Base-by-base conservation (phyloP, 2,329 filamentous ascomycete species). In the Capronia coronata region DNA sequence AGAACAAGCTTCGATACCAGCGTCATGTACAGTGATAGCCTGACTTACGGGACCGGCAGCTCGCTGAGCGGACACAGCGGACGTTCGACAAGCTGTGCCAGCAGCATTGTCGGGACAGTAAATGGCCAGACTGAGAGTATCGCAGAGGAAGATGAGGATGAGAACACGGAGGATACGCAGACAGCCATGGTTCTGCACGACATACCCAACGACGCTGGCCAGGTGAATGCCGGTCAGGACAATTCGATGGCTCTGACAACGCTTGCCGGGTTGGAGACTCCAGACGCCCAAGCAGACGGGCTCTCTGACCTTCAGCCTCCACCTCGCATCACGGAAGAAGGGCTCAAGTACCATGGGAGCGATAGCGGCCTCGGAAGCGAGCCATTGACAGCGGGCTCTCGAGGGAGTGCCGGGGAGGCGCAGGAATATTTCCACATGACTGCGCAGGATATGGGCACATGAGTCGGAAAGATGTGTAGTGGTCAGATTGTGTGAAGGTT, bases 41-140 rank as follows among this genome's bases (percentile, higher is more conserved):
- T 71, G 57, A 62, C 64, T 29, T 66, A 69, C 50, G 63, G 61
- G 10, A 65, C 66, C 1, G 69, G 65, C 38, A 73, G 70, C 47
- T 63, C 63, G 4, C 51, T 70, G 30, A 69, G 69, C 34, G 62
- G 62, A 32, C 65, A 67, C 51, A 56, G 52, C 32, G 43, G 57
- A 40, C 56, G 54, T 13, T 57, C 52, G 29, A 55, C 52, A 9
- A 73, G 70, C 51, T 68, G 64, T 49, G 64, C 65, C 41, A 69
- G 69, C 56, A 67, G 67, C 29, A 65, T 65, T n/a, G 64, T 64
- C 39, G 65, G 62, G 1, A 58, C 62, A 4, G 53, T 65, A 21
- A 62, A 63, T 10, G 61, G 63, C 8, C 64, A 62, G n/a, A 58
- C 55, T 32, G 55, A 55, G 46, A 62, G 46, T 49, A 56, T 56